These are phyloP conservation scores for Bipolaris oryzae DNA, from an alignment of 2,329 filamentous ascomycete species.

Conservation along the genomic window DNA sequence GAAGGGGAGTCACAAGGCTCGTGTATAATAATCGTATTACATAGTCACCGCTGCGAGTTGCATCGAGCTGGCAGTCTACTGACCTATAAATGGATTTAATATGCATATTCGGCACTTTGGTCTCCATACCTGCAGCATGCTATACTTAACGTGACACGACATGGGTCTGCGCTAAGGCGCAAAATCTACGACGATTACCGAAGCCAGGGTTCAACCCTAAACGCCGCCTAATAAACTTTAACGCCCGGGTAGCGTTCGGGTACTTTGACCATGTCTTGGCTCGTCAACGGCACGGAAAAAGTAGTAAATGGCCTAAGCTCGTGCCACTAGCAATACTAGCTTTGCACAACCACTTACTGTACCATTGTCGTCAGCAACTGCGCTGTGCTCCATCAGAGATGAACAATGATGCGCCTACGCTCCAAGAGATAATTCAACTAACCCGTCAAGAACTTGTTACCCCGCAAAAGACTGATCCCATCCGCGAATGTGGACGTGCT, in stretches of 20 bases:
- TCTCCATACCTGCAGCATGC: background rate
- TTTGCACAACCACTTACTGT: background rate
- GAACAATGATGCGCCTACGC: constrained; percentile 24
- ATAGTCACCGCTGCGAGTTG: constrained; percentile 13
- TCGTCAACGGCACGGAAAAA: constrained; percentile 16
- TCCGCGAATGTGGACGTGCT: constrained; percentile 52
- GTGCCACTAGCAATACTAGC: constrained; percentile 8
- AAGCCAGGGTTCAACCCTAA: constrained; percentile 3
- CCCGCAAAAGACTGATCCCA: constrained; percentile 29
- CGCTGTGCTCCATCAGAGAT: constrained; percentile 1
- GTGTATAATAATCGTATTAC: constrained; percentile 4
- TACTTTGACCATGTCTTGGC: constrained; percentile 18
- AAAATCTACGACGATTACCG: constrained; percentile 7
- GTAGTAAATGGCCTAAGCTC: constrained; percentile 14
- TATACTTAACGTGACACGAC: background rate
- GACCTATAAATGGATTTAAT: constrained; percentile 18
- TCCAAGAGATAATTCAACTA: constrained; percentile 32
- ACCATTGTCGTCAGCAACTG: background rate
- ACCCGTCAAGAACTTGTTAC: constrained; percentile 34
- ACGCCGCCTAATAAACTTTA: background rate
- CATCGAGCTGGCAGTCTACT: constrained; percentile 18
- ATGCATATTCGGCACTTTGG: constrained; percentile 16
- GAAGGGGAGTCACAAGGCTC: constrained; percentile 4
- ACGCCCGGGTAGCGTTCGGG: constrained; percentile 12
- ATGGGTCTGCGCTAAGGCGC: constrained; percentile 1